Evolutionary conservation across 2,329 filamentous ascomycete species (phyloP), one percentile per base, ranked within the genome.

Genomic region (Talaromyces sp.): DNA sequence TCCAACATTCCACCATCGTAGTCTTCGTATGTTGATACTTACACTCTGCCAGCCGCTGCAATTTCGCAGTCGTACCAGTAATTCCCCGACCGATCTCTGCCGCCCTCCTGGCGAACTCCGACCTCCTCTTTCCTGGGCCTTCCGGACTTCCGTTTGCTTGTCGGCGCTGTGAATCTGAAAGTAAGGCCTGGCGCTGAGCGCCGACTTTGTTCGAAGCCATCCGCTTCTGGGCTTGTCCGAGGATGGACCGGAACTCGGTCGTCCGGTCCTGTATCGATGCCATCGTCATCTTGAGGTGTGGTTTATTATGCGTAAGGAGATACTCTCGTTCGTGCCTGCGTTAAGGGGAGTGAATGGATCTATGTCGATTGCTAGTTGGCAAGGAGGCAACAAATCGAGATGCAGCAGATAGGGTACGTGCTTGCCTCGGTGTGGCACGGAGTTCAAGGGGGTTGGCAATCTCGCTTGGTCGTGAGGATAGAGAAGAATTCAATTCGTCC

Each of bases 191-290:
- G 71, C 91, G 87, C 78, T 96, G 91, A 36, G 90, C 85, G 72
- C 91, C 88, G 61, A 90, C 84, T 81, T 96, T 97, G 67, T 87
- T 88, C 11, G 89, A 85, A 36, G 89, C 88, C 73, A 95, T 88
- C 69, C 89, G 87, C 75, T 89, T 91, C 80, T 96, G 92, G 61
- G 92, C 91, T 76, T 96, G 92, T 54, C 87, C 84, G 68, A 98
- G 87, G 74, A 98, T 96, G 69, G 93, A 91, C 77, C 89, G 90
- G 85, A 99, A 99, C 84, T 99, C 95, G 75, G 88, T 86, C 65
- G 95, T 99, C 75, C 95, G 92, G 82, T 99, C 95, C 83, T 99
- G 95, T 78, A 98, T 96, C 61, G 93, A 94, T 63, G 82, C 78
- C 54, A 82, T 81, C 67, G 83, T 80, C 83, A 86, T 87, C 69